Base-by-base conservation (phyloP, 2,329 filamentous ascomycete species). In the Sarocladium strictum region DNA sequence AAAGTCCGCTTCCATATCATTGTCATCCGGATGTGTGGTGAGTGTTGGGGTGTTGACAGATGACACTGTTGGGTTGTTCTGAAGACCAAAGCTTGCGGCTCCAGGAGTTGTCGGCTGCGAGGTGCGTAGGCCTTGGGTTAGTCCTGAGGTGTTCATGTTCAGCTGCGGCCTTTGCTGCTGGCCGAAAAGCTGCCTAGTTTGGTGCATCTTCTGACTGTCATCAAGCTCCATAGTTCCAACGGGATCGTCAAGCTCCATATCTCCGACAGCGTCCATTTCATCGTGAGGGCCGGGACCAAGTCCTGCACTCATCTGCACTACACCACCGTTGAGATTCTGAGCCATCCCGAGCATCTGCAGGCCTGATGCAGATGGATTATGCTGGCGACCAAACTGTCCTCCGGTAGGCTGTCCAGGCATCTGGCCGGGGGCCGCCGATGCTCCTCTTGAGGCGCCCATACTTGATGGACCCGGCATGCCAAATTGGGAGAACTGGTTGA, bases 161-260 rank as follows among this genome's bases (percentile, higher is more conserved):
- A 97, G 76, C 62, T 89, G 87, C 2, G 90, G 87, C 40, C 71
- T 67, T 56, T 82, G 74, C 60, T 81, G 79, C 61, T 85, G 82
- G 43, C 82, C 82, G 60, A 89, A 89, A 59, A 87, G 75, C 62
- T 87, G 85, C 43, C 85, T 80, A 19, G 83, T 81, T 64, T 87
- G 84, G 62, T 89, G 87, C 63, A 89, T 84, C 59, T 81, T 77
- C 52, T 85, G 79, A 61, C 71, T 80, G 58, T 84, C 79, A 47
- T 84, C 79, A 63, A 84, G 73, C 55, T 86, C 83, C 79, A 86
- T 80, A 53, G 78, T 74, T 3, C 83, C 85, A 50, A 89, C 77
- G 7, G 85, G 81, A 62, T 96, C 91, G 65, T 97, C 93, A 86
- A 97, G 89, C 65, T 97, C 93, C 93, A 97, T 97, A 65, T 96